Evolutionary conservation across 371 early-diverging fungal genomes (phyloP).

Genomic region (Circinella umbellata): DNA sequence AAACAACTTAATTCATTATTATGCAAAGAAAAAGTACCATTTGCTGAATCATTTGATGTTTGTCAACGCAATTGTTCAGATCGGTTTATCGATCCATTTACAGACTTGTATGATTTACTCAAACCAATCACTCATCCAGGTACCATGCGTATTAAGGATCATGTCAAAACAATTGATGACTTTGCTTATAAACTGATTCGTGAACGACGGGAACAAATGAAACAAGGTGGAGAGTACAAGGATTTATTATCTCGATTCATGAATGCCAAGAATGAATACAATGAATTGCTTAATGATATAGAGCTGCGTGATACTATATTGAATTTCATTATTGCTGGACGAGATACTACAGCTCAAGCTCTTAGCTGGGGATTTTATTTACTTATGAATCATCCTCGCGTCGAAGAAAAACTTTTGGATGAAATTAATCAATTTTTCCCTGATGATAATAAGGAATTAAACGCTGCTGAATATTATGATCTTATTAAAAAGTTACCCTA

Average conservation of each 20-base stretch:
- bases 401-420: conserved; percentile 57
- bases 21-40: conserved; percentile 41
- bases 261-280: conserved; percentile 41
- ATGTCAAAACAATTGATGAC: conserved; percentile 45
- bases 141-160: conserved; percentile 34
- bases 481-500: conserved; percentile 55
- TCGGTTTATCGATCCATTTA: conserved; percentile 54
- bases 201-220: conserved; percentile 35
- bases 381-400: conserved; percentile 49
- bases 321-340: conserved; percentile 72
- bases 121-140: conserved; percentile 17
- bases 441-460: conserved; percentile 38
- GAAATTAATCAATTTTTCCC: conserved; percentile 53
- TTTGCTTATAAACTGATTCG: conserved; percentile 55
- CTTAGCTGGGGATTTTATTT: conserved; percentile 71
- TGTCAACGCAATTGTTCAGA: conserved; percentile 40
- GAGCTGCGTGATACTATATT: conserved; percentile 70
- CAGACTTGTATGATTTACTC: conserved; percentile 44
- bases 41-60: conserved; percentile 64
- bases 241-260: conserved; percentile 71
- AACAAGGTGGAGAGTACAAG: conserved; percentile 26
- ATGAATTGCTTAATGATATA: conserved; percentile 35
- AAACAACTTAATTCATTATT: conserved; percentile 39
- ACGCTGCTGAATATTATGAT: conserved; percentile 42
- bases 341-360: conserved; percentile 75